These are phyloP conservation scores for Aureobasidium sp. DNA, from an alignment of 2,329 filamentous ascomycete species.

Conservation along the genomic window DNA sequence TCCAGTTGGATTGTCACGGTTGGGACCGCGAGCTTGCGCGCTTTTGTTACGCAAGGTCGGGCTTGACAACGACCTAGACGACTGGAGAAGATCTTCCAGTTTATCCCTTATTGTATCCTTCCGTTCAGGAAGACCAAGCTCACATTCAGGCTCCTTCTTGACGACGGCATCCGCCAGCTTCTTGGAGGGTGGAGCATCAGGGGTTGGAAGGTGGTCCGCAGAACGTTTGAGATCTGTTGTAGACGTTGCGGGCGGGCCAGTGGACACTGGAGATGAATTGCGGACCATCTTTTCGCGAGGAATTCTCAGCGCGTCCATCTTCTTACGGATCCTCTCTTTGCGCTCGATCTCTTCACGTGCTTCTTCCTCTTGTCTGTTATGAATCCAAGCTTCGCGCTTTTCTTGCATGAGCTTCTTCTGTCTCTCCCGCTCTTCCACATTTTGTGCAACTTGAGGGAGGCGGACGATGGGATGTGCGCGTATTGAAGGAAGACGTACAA, in stretches of 20 bases:
- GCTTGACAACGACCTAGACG: neutral
- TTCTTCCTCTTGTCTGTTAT: slow-evolving; percentile 58
- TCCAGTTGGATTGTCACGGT: neutral
- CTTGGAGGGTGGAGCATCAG: neutral
- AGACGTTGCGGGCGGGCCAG: no score
- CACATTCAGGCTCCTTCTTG: neutral
- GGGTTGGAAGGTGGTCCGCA: neutral
- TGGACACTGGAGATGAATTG: neutral
- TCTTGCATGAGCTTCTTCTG: slow-evolving; percentile 55
- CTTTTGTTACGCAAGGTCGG: no score
- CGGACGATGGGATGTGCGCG: neutral
- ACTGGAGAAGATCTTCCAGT: neutral
- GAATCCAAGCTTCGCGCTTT: slow-evolving; percentile 62
- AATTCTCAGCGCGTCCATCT: slow-evolving; percentile 63
- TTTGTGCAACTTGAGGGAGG: neutral
- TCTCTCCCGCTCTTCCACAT: slow-evolving; percentile 13
- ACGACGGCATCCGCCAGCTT: neutral
- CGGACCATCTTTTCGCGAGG: slow-evolving; percentile 25
- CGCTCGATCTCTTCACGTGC: slow-evolving; percentile 63
- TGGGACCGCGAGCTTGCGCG: neutral
- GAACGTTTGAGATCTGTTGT: neutral
- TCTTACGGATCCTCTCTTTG: slow-evolving; percentile 63
- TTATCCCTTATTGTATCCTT: neutral
- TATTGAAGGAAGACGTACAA: neutral
- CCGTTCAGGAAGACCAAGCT: neutral